Percentiles rank a stretch among this genome's conserved stretches.
Evolutionary conservation across 2,329 filamentous ascomycete species (phyloP).

Genomic region (Bipolaris oryzae): DNA sequence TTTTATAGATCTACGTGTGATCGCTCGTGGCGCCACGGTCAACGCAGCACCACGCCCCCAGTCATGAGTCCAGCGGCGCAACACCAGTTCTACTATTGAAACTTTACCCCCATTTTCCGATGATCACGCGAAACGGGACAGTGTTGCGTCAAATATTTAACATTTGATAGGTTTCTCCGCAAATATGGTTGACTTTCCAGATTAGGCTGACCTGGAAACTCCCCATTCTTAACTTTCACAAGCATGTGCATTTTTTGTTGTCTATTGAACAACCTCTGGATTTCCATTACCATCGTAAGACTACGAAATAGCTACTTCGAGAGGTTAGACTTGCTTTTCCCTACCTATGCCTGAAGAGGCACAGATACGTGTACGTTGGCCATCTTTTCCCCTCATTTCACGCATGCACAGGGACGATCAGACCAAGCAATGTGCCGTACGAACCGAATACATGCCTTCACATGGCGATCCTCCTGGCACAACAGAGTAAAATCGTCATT

Average conservation of each 20-base stretch:
- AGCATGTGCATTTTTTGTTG: too few relatives aligned
- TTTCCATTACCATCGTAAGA: not conserved
- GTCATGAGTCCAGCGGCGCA: not conserved
- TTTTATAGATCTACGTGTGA: not conserved
- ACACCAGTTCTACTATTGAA: not conserved
- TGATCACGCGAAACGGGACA: not conserved
- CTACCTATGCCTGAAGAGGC: not conserved
- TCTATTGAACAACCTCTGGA: not conserved
- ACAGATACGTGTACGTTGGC: not conserved
- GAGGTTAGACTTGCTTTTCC: not conserved
- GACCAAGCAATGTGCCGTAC: too few relatives aligned
- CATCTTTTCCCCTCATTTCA: not conserved
- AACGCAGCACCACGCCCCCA: not conserved
- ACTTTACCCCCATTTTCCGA: not conserved
- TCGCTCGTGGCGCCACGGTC: constrained; percentile 1
- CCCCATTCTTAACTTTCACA: not conserved
- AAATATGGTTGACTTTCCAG: not conserved
- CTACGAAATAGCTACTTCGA: not conserved
- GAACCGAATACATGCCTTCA: not conserved
- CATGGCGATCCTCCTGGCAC: not conserved
- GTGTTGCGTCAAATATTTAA: too few relatives aligned
- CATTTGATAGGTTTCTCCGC: not conserved
- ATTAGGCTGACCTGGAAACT: not conserved
- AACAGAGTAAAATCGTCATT: not conserved
- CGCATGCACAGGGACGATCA: not conserved